phyloP scores from a whole-genome alignment of 805 yeast species.

The Priceomyces melissophilus region DNA sequence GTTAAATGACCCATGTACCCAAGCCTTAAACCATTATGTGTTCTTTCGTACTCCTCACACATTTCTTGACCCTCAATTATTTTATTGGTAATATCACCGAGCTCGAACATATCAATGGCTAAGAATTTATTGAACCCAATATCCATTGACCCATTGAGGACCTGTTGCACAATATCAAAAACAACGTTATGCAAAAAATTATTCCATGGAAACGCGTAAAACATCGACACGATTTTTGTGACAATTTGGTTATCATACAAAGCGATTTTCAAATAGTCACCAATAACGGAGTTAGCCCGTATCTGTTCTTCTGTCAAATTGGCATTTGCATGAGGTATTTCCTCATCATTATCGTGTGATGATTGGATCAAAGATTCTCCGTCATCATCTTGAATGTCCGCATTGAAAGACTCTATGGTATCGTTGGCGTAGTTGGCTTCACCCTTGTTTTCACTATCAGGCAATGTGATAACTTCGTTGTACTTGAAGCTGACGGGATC shows the following conservation, averaged over 20 bases:
- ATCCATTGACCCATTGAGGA: constrained; percentile 46
- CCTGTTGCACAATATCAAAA: constrained; percentile 46
- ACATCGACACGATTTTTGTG: constrained; percentile 40
- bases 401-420: constrained; percentile 37
- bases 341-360: constrained; percentile 28
- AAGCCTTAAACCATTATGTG: constrained; percentile 55
- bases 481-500: constrained; percentile 45
- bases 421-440: constrained; percentile 17
- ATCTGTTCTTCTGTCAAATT: constrained; percentile 42
- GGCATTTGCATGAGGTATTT: constrained; percentile 43
- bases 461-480: constrained; percentile 40
- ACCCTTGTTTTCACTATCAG: constrained; percentile 13
- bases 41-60: constrained; percentile 56
- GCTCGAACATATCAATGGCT: constrained; percentile 57
- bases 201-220: constrained; percentile 46
- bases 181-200: constrained; percentile 46
- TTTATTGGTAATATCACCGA: constrained; percentile 39
- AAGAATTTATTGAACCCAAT: constrained; percentile 46
- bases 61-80: constrained; percentile 52
- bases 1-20: constrained; percentile 98
- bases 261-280: constrained; percentile 41
- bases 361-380: constrained; percentile 21
- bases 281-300: constrained; percentile 41
- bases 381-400: constrained; percentile 17
- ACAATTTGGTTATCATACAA: constrained; percentile 43